Conservation (phyloP, 164 flowering plant species). For the Aristolochia fimbriata region DNA sequence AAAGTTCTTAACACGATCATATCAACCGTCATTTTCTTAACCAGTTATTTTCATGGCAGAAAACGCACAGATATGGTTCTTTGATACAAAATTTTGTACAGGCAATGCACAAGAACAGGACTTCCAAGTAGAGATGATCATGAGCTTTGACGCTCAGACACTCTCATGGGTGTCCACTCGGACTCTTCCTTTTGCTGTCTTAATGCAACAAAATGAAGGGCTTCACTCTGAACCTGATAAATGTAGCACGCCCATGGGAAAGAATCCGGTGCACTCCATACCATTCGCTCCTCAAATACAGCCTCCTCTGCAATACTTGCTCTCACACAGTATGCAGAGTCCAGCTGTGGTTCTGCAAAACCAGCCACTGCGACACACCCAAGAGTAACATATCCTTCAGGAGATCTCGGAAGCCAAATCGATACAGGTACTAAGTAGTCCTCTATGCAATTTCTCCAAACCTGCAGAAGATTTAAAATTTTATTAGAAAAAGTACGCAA, state of each 20-base stretch:
- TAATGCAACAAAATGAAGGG: slow-evolving; percentile 77
- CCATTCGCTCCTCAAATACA: slow-evolving; percentile 59
- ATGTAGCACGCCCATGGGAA: slow-evolving; percentile 97
- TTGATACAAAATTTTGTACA: too few relatives aligned
- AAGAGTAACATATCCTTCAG: slow-evolving; percentile 67
- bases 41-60: too few relatives aligned
- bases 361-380: slow-evolving; percentile 76
- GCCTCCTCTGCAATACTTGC: slow-evolving; percentile 61
- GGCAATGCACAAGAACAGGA: too few relatives aligned
- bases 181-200: slow-evolving; percentile 64
- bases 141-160: slow-evolving; percentile 20
- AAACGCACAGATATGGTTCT: too few relatives aligned
- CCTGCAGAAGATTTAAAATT: slow-evolving; percentile 29
- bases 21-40: neutral
- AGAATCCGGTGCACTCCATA: slow-evolving; percentile 75
- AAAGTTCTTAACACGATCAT: too few relatives aligned
- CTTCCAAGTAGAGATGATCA: too few relatives aligned
- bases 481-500: too few relatives aligned
- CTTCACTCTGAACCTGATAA: slow-evolving; percentile 79
- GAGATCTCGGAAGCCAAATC: slow-evolving; percentile 90
- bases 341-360: slow-evolving; percentile 57
- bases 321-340: slow-evolving; percentile 45
- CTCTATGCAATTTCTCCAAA: slow-evolving; percentile 90
- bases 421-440: slow-evolving; percentile 71
- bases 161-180: slow-evolving; percentile 66